Base-by-base conservation (phyloP, 1,284 basidiomycete species). In the Pholiota adiposa region DNA sequence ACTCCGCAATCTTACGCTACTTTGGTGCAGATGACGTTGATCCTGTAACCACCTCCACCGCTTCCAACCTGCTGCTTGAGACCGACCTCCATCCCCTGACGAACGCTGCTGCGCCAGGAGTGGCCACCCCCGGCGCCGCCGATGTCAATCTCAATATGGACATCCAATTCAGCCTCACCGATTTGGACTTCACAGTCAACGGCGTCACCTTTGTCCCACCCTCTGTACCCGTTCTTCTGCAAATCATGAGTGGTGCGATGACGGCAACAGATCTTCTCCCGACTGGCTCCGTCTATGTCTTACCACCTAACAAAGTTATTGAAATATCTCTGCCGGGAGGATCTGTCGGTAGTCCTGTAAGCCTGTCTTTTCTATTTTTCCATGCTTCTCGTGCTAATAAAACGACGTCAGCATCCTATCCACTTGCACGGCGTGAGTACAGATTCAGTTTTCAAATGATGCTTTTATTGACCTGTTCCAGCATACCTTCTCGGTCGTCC, bases 1-100 rank as follows among this genome's bases (percentile, higher is more conserved):
- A 84, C 64, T 74, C 76, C 31, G 86, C 84, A 0, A 83, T 88
- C 56, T 65, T 88, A 25, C 76, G 81, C 16, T 88, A 88, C 63
- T 54, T 53, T 0, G 79, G 79, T 11, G 85, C 85, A 4, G 59
- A 73, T 0, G 57, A 60, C 1, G 49, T 48, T 8, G 83, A 86
- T 27, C 85, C 85, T 0, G 79, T 69, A 4, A 76, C 77, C 70
- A 70, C 23, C 63, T 65, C 0, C 62, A 69, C 1, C 70, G 64
- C 59, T 63, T 33, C 44, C 63, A 0, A 67, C 2, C 70, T 77
- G 0, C 63, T 81, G 14, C 34, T 71, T 5, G 81, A 83, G 54
- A 72, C 72, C 2, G 65, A 74, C 27, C 69, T 81, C 0, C 72
- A 70, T 29, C 79, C 81, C 1, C 65, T 83, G 25, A 50, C 59